Percentiles rank a stretch among this genome's conserved stretches.
These are phyloP conservation scores for Serendipita vermifera DNA, from an alignment of 768 basidiomycete species.

Conservation along the genomic window DNA sequence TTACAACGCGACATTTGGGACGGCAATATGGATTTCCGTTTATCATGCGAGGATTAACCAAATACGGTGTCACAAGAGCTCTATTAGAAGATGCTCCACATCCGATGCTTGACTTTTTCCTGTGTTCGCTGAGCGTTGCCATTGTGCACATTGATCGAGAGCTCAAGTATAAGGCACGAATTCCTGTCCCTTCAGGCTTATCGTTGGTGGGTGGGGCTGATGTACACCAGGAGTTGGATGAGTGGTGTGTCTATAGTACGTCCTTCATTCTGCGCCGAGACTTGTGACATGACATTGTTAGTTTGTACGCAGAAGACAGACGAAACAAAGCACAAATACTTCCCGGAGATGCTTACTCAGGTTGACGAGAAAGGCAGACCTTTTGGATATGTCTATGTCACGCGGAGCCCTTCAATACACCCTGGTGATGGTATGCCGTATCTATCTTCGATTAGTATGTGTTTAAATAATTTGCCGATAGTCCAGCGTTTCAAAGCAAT, in stretches of 20 bases:
- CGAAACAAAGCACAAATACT: constrained; percentile 28
- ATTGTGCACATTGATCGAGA: constrained; percentile 52
- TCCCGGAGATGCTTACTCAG: constrained; percentile 18
- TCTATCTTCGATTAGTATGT: not conserved
- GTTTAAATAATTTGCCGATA: constrained; percentile 7
- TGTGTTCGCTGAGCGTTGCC: constrained; percentile 39
- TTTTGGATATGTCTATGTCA: constrained; percentile 42
- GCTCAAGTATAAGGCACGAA: constrained; percentile 50
- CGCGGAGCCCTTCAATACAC: constrained; percentile 54
- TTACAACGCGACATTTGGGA: constrained; percentile 48
- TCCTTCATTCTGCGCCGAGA: constrained; percentile 14
- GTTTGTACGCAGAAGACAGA: constrained; percentile 31
- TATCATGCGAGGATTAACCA: constrained; percentile 36
- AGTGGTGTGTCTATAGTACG: constrained; percentile 45
- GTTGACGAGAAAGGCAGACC: too few relatives aligned
- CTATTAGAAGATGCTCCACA: constrained; percentile 16
- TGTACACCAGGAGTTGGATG: constrained; percentile 38
- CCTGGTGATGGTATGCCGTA: constrained; percentile 51
- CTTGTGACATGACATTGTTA: not conserved
- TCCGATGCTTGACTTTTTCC: constrained; percentile 36
- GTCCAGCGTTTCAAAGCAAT: constrained; percentile 29
- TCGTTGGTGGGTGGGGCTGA: constrained; percentile 66
- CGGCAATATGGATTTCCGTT: constrained; percentile 43
- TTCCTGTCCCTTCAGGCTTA: constrained; percentile 49
- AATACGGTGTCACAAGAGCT: constrained; percentile 30